Base-by-base conservation (phyloP, 192 early-diverging fungal species). In the Backusella westeae region DNA sequence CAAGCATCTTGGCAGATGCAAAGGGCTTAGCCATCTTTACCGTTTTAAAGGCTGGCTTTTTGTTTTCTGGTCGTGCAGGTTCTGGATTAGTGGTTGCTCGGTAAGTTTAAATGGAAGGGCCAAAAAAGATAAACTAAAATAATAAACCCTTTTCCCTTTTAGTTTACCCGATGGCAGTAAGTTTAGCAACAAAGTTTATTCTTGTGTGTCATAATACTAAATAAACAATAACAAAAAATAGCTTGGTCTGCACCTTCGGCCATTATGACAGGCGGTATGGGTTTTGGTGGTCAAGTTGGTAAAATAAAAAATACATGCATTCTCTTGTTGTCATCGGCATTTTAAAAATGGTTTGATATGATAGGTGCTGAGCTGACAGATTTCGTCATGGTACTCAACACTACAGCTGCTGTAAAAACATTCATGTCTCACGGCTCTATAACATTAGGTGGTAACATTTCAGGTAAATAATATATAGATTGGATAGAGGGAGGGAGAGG, bases 1-100 rank as follows among this genome's bases (percentile, higher is more conserved):
- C 83, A 5, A 74, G 83, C 52, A 88, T 94, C 52, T 77, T 94
- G 21, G 74, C 74, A 46, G 91, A 94, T 67, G 95, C 95, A 52
- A 92, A 94, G 79, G 97, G 97, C 6, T 87, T 99, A 15, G 97
- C 97, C 69, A 92, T 99, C 36, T 85, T 99, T 80, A 94, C 94
- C 0, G 97, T 96, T 10, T 78, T 98, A 76, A 99, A 99, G 79
- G 97, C 92, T 38, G 97, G 97, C 1, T 97, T 97, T 71, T 82
- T 96, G 4, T 96, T 93, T 85, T 94, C 95, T 3, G 96, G 95
- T 6, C 89, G 96, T 34, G 90, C 92, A 36, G 97, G 97, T 29
- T 89, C 93, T 4, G 97, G 97, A 0, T 83, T 99, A 23, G 94
- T 97, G n/a, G 89, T 99, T 75, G 94, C 97, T 42, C 88, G 86